phyloP scores from a whole-genome alignment of 2,329 filamentous ascomycete species.

The Xylariomycetidae sp. region DNA sequence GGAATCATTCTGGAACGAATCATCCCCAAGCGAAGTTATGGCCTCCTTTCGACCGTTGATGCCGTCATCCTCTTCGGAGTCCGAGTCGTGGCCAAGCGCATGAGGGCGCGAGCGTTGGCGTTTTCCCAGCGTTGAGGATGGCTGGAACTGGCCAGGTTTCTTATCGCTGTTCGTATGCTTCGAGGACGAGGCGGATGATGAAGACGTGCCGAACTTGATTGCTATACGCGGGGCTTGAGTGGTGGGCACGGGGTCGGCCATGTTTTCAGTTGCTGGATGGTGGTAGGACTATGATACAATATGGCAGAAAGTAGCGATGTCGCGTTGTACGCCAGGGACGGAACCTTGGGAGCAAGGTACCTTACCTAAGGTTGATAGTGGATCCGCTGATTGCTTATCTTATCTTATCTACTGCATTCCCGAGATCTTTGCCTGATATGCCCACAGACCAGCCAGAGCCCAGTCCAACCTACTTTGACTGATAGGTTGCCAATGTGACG shows the following conservation, averaged over 20 bases:
- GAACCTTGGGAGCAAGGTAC: too few species aligned
- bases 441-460: too few species aligned
- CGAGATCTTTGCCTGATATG: too few species aligned
- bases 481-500: too few species aligned
- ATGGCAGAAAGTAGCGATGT: too few species aligned
- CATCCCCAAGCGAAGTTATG: slow-evolving; percentile 27
- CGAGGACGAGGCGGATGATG: slow-evolving; percentile 21
- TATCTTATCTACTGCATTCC: too few species aligned
- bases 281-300: not conserved
- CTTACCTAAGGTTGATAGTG: too few species aligned
- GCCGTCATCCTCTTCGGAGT: slow-evolving; percentile 30
- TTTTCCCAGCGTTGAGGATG: slow-evolving; percentile 42
- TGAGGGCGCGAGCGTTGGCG: slow-evolving; percentile 38
- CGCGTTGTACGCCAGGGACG: too few species aligned
- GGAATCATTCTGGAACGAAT: slow-evolving; percentile 18
- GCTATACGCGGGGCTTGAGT: slow-evolving; percentile 35
- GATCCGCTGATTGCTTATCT: too few species aligned
- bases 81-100: slow-evolving; percentile 36
- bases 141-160: slow-evolving; percentile 21
- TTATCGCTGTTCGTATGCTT: slow-evolving; percentile 24
- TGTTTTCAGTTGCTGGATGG: slow-evolving; percentile 16
- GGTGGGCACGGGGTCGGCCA: slow-evolving; percentile 31
- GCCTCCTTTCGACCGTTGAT: slow-evolving; percentile 20
- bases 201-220: slow-evolving; percentile 38
- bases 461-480: too few species aligned